Evolutionary conservation across 129 eudicot species (phyloP).

Genomic region (Oenanthe sinensis): DNA sequence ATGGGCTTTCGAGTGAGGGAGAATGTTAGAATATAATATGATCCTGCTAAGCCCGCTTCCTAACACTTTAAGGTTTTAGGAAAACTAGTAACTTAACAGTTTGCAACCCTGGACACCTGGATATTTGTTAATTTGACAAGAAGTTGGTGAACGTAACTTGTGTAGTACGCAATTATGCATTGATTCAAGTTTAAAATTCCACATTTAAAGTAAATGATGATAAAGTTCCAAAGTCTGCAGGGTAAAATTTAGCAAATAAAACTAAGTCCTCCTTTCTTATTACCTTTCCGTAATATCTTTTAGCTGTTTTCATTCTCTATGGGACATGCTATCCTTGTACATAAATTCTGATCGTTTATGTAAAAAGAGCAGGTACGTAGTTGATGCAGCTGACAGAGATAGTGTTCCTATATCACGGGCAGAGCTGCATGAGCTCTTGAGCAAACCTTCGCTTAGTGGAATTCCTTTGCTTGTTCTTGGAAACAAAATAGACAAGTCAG

Average conservation of each 20-base stretch:
- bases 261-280: background rate
- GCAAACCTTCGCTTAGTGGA: slow-evolving; percentile 64
- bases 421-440: slow-evolving; percentile 76
- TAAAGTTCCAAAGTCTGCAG: background rate
- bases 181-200: background rate
- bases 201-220: background rate
- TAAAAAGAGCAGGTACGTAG: slow-evolving; percentile 57
- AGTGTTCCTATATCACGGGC: slow-evolving; percentile 58
- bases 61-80: no score
- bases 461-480: slow-evolving; percentile 85
- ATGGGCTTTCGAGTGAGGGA: no score
- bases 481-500: slow-evolving; percentile 82
- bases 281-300: background rate
- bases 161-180: background rate
- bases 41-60: no score
- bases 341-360: background rate
- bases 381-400: slow-evolving; percentile 95
- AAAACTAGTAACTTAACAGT: no score
- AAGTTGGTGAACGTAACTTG: background rate
- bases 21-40: no score
- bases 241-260: background rate
- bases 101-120: background rate
- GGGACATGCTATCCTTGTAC: background rate
- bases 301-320: background rate
- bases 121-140: background rate